Evolutionary conservation across 2,329 filamentous ascomycete species (phyloP).

Genomic region (Chaetomium olivaceum): DNA sequence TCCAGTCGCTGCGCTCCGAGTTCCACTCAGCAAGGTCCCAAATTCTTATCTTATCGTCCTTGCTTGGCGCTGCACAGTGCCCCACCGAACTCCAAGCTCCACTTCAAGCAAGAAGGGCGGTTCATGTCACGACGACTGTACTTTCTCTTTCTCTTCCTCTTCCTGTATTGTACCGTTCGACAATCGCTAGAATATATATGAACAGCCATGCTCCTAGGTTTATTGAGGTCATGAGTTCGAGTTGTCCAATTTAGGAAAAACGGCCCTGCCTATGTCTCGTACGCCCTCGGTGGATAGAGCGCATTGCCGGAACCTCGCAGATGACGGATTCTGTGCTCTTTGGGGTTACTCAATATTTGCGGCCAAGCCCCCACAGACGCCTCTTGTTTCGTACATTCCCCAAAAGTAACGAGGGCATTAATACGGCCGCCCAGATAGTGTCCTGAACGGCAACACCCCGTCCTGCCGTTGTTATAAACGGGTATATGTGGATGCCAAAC

Average conservation of each 20-base stretch:
- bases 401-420: neutral
- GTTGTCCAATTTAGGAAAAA: too few species aligned
- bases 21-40: neutral
- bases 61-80: neutral
- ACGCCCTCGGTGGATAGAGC: too few species aligned
- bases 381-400: neutral
- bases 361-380: neutral
- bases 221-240: neutral
- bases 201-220: neutral
- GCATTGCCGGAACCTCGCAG: neutral
- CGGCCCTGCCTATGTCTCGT: too few species aligned
- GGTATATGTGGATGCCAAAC: too few species aligned
- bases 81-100: neutral
- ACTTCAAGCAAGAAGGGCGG: neutral
- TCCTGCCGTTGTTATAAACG: too few species aligned
- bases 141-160: too few species aligned
- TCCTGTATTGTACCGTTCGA: too few species aligned
- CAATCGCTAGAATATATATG: neutral
- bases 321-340: neutral
- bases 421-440: neutral
- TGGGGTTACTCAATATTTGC: neutral
- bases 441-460: too few species aligned
- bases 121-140: too few species aligned
- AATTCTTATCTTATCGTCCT: constrained; percentile 27
- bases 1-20: neutral